Conservation (phyloP, 2,329 filamentous ascomycete genomes). For the Aspergillus uvarum region DNA sequence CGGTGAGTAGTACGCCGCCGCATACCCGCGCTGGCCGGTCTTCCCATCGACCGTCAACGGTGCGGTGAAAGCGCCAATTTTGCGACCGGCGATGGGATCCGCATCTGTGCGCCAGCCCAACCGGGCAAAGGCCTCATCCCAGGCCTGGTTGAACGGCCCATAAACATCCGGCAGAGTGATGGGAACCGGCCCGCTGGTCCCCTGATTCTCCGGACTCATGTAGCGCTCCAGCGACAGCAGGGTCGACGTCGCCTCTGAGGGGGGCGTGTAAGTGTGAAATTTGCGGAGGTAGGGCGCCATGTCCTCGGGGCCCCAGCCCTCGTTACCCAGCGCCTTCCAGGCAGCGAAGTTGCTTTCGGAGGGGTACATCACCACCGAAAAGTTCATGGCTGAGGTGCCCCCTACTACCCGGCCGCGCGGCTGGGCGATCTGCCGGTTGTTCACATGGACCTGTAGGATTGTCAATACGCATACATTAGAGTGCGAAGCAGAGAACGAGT, state of each 20-base stretch:
- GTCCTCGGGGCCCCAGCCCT: constrained; percentile 46
- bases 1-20: constrained; percentile 43
- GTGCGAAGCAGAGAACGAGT: background rate
- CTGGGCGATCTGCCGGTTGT: constrained; percentile 43
- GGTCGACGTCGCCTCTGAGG: constrained; percentile 23
- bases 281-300: constrained; percentile 54
- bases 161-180: constrained; percentile 33
- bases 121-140: constrained; percentile 23
- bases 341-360: constrained; percentile 43
- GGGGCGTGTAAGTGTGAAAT: constrained; percentile 30
- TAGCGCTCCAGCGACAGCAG: constrained; percentile 17
- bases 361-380: constrained; percentile 28
- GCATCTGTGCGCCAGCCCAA: constrained; percentile 24
- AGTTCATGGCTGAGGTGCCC: constrained; percentile 50
- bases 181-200: constrained; percentile 21
- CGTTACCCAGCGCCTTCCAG: constrained; percentile 48
- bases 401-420: constrained; percentile 52
- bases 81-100: constrained; percentile 39
- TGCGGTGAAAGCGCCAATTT: constrained; percentile 41
- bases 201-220: constrained; percentile 20
- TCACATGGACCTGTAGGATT: constrained; percentile 28
- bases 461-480: background rate
- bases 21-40: constrained; percentile 38
- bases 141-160: constrained; percentile 27
- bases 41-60: constrained; percentile 35